Evolutionary conservation across 805 yeast species (phyloP).

Genomic region (Komagataella ulmi): DNA sequence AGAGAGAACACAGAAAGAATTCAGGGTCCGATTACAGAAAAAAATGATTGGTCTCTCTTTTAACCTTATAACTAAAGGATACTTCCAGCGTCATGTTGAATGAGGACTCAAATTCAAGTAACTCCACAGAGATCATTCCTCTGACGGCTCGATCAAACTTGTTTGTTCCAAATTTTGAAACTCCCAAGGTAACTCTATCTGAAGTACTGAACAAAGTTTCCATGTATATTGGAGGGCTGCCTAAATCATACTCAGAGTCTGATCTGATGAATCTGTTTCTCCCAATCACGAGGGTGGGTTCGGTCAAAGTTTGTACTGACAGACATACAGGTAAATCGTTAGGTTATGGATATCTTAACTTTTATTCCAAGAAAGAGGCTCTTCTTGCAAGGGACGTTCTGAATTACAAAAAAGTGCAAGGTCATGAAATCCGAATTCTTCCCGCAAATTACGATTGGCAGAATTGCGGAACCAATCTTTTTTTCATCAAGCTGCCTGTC

Average conservation of each 20-base stretch:
- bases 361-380: conserved; percentile 35
- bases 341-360: conserved; percentile 67
- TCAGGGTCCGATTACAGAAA: neutral
- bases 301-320: conserved; percentile 49
- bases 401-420: conserved; percentile 29
- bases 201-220: neutral
- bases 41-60: neutral
- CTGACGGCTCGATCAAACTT: neutral
- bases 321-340: conserved; percentile 40
- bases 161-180: neutral
- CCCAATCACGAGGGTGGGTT: conserved; percentile 16
- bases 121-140: neutral
- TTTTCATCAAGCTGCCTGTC: conserved; percentile 30
- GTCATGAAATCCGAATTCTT: conserved; percentile 39
- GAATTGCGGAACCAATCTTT: conserved; percentile 34
- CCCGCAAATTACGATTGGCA: conserved; percentile 28
- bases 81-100: neutral
- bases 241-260: neutral
- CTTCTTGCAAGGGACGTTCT: conserved; percentile 40
- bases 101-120: neutral
- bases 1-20: neutral
- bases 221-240: neutral
- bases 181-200: neutral
- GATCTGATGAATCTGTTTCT: neutral
- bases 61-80: neutral